Conservation (phyloP, 371 early-diverging fungal genomes). For the Dichotomocladium elegans region DNA sequence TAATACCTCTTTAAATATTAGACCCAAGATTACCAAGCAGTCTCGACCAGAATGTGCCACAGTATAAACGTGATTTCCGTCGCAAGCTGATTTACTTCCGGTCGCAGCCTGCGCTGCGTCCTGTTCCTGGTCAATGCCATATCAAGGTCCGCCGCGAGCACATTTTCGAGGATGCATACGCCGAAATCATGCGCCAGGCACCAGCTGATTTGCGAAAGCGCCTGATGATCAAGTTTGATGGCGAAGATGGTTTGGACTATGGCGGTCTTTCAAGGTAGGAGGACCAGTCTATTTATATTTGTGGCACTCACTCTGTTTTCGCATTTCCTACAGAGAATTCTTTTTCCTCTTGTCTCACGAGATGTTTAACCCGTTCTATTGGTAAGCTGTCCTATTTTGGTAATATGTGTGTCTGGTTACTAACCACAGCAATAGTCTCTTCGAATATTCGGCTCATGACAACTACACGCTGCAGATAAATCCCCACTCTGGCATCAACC, state of each 20-base stretch:
- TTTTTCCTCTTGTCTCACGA: slow-evolving; percentile 95
- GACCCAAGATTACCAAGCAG: slow-evolving; percentile 92
- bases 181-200: slow-evolving; percentile 86
- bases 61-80: slow-evolving; percentile 97
- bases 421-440: slow-evolving; percentile 49
- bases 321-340: slow-evolving; percentile 71
- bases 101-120: slow-evolving; percentile 87
- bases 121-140: slow-evolving; percentile 90
- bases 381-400: slow-evolving; percentile 25
- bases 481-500: slow-evolving; percentile 93
- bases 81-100: slow-evolving; percentile 94
- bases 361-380: slow-evolving; percentile 98
- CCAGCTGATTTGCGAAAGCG: slow-evolving; percentile 89
- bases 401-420: neutral
- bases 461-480: slow-evolving; percentile 96
- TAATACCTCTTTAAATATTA: slow-evolving; percentile 12
- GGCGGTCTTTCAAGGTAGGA: slow-evolving; percentile 93
- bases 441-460: slow-evolving; percentile 96
- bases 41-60: slow-evolving; percentile 91
- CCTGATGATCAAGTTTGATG: slow-evolving; percentile 95
- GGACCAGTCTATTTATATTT: no score
- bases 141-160: slow-evolving; percentile 83
- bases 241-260: slow-evolving; percentile 98
- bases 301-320: no score
- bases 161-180: slow-evolving; percentile 94